These are phyloP conservation scores for Fusarium sp. DNA, from an alignment of 2,329 filamentous ascomycete genomes.

Conservation along the genomic window DNA sequence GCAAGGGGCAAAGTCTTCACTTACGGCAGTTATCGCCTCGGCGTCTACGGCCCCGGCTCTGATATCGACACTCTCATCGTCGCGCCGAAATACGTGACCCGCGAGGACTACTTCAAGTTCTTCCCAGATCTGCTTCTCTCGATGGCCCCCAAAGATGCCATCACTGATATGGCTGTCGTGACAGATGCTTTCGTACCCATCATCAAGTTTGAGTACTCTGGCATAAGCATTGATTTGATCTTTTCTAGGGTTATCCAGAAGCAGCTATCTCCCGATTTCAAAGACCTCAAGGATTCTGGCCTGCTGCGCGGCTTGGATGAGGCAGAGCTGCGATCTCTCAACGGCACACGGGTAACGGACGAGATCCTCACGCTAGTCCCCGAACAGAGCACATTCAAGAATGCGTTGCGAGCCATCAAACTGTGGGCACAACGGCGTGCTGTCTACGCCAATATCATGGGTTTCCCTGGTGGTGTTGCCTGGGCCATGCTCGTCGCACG, in stretches of 20 bases:
- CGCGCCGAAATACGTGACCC: slow-evolving; percentile 86
- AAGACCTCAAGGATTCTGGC: slow-evolving; percentile 82
- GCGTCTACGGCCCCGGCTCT: slow-evolving; percentile 92
- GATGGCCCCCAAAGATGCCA: slow-evolving; percentile 79
- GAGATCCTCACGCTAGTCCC: slow-evolving; percentile 91
- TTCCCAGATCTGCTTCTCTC: slow-evolving; percentile 83
- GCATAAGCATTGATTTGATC: slow-evolving; percentile 95
- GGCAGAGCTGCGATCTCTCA: slow-evolving; percentile 85
- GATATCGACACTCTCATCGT: slow-evolving; percentile 98
- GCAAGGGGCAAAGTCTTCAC: slow-evolving; percentile 94
- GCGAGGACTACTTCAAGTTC: slow-evolving; percentile 90
- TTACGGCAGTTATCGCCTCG: slow-evolving; percentile 93
- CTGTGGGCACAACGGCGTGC: slow-evolving; percentile 93
- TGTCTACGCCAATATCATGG: slow-evolving; percentile 95
- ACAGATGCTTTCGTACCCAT: slow-evolving; percentile 94
- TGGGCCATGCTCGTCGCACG: slow-evolving; percentile 98
- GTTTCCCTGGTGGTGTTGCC: slow-evolving; percentile 94
- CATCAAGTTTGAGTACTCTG: slow-evolving; percentile 92
- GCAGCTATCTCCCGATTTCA: slow-evolving; percentile 72
- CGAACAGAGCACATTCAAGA: slow-evolving; percentile 87
- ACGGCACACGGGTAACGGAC: slow-evolving; percentile 93
- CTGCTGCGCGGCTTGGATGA: slow-evolving; percentile 88
- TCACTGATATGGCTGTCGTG: slow-evolving; percentile 86
- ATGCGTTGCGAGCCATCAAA: slow-evolving; percentile 91
- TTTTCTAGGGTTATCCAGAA: slow-evolving; percentile 79